Base-by-base conservation (phyloP, 495 filamentous ascomycete species). In the Penicillium goetzii region DNA sequence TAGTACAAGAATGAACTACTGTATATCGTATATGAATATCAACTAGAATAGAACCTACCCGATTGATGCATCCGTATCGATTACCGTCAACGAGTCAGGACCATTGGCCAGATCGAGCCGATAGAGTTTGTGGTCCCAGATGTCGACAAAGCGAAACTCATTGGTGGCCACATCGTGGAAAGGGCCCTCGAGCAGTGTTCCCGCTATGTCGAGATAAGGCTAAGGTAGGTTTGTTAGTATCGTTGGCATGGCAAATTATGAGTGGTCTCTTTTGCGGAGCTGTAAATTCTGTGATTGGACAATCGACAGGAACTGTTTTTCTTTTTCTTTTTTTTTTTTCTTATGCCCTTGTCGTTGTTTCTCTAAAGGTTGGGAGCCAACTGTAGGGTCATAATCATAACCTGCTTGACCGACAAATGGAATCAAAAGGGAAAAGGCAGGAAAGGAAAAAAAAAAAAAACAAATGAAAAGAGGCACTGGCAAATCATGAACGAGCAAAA, bases 111-210 rank as follows among this genome's bases (percentile, higher is more conserved):
- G 78, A 69, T 92, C 84, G 60, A 97, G 81, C 34, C 80, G 79
- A 77, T 96, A 92, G 43, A 96, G 72, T 63, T 88, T 86, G 71
- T 89, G 82, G 63, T 91, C 85, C 75, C 88, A 91, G 76, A 97
- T 95, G 78, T 98, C 93, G 62, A 97, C 87, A 75, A 95, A 97
- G 64, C 93, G 91, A 41, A 97, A 85, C 62, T 85, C 85, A 66
- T 92, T 84, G 43, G 83, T 87, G 25, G 76, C 75, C 30, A 81
- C 72, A 69, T 95, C 90, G 76, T 89, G 91, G 79, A 85, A 92
- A 15, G 93, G 93, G 2, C 87, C 94, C 78, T 97, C 93, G 60
- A 92, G 90, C 30, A 97, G 82, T 15, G 79, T 81, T 72, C 90
- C 93, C 57, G 89, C 80, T 58, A 89, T 79, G 62, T 90, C 78